Evolutionary conservation across 2,329 filamentous ascomycete species (phyloP), one percentile per base, ranked within the genome.

Genomic region (Aspergillus sp.): DNA sequence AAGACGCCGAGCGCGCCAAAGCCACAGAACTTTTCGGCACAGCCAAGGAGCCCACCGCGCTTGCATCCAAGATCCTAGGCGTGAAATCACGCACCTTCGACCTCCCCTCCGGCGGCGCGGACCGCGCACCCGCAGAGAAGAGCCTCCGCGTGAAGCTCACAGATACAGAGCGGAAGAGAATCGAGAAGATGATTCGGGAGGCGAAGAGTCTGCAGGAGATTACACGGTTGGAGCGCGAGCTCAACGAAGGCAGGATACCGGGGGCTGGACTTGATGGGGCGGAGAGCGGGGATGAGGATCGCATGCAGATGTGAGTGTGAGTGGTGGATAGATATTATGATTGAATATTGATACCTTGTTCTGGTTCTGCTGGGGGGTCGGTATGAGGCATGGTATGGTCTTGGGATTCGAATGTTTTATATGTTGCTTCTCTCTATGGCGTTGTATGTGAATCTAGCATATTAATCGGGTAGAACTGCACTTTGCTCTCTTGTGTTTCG

Each of bases 141-240:
- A 84, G 90, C 56, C 88, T 91, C 63, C 84, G 89, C 52, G 89
- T 93, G 67, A 90, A 93, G 77, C 80, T 96, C 65, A 97, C 93
- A 4, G 91, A 93, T 39, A 87, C 87, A 70, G 95, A 99, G 83
- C 90, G 89, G 80, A 89, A 89, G 81, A 85, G 86, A 63, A 85
- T 98, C 60, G 88, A 96, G 77, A 88, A 91, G 69, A 83, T 93
- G 78, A 96, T 99, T 74, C 87, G 87, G 75, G 91, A 90, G 69
- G 93, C 95, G 6, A 92, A 89, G 73, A 96, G 89, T 70, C 74
- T 99, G 69, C 89, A 92, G 66, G 95, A 98, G 78, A 96, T 99
- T 71, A 88, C 91, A 57, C 84, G 86, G 65, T 75, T 99, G 71
- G 95, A 99, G 80, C 96, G 93, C 80, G 91, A 95, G 75, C 78